phyloP scores from a whole-genome alignment of 345 rosid genomes.

The Pistacia integerrima region DNA sequence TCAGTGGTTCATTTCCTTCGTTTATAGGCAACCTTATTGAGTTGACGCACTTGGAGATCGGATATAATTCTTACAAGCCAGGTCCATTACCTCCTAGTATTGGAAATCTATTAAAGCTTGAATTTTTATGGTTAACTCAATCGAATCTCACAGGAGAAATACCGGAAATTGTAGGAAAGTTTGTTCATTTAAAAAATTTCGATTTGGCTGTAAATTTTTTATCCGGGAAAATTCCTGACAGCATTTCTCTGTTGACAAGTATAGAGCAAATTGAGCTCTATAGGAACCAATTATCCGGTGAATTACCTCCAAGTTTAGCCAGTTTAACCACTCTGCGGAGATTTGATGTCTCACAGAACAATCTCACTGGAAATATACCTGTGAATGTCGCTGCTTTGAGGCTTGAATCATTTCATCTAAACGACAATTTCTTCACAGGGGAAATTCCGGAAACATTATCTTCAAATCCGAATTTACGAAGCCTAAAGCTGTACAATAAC shows the following conservation, averaged over 20 bases:
- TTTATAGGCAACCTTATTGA: conserved; percentile 51
- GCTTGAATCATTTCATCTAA: conserved; percentile 47
- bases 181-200: conserved; percentile 40
- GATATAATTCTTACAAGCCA: conserved; percentile 40
- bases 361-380: conserved; percentile 53
- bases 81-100: conserved; percentile 49
- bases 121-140: conserved; percentile 27
- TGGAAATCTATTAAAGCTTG: conserved; percentile 56
- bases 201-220: conserved; percentile 51
- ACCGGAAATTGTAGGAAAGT: conserved; percentile 52
- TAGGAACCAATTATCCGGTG: conserved; percentile 44
- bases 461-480: conserved; percentile 44
- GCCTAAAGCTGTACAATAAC: conserved; percentile 72
- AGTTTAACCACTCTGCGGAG: conserved; percentile 40
- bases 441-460: conserved; percentile 53
- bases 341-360: conserved; percentile 71
- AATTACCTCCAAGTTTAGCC: conserved; percentile 54
- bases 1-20: conserved; percentile 52
- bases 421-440: conserved; percentile 62
- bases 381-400: conserved; percentile 46
- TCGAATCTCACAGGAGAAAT: conserved; percentile 54
- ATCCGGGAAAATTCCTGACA: conserved; percentile 52
- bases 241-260: conserved; percentile 41
- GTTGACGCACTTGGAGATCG: conserved; percentile 46
- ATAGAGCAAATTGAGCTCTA: conserved; percentile 50